A percentile compares a stretch with the other conserved stretches of the same genome.
phyloP scores from a whole-genome alignment of 306 rosid genomes.

The Echinosophora koreensis region DNA sequence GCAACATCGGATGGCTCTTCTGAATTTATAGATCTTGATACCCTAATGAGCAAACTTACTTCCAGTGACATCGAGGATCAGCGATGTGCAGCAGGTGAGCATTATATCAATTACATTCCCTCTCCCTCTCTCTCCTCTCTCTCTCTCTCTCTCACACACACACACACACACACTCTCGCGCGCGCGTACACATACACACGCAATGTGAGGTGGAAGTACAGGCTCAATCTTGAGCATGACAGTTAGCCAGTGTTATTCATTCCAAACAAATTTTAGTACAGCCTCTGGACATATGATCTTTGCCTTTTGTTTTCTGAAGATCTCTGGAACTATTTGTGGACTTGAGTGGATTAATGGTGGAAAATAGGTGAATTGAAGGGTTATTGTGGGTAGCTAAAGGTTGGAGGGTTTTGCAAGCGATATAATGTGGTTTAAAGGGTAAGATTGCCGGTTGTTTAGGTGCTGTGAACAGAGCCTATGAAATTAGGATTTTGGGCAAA shows the following conservation, averaged over 20 bases:
- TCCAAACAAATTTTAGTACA: background rate
- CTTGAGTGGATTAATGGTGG: background rate
- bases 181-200: background rate
- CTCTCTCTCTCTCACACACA: background rate
- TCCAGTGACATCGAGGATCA: conserved; percentile 65
- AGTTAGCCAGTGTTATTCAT: conserved; percentile 7
- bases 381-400: conserved; percentile 12
- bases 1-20: conserved; percentile 61
- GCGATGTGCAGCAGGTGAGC: conserved; percentile 75
- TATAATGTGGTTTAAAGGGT: conserved; percentile 22
- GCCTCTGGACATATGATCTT: background rate
- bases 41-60: conserved; percentile 65
- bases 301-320: background rate
- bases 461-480: conserved; percentile 10
- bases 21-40: conserved; percentile 63
- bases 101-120: background rate
- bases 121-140: background rate
- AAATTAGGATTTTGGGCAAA: conserved; percentile 15
- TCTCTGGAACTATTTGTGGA: background rate
- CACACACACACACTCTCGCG: background rate
- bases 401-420: conserved; percentile 13
- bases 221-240: conserved; percentile 21
- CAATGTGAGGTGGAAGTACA: background rate
- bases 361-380: conserved; percentile 30
- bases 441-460: conserved; percentile 16